A percentile compares a stretch with the other conserved stretches of the same genome.
Evolutionary conservation across 1,284 basidiomycete genomes (phyloP).

Genomic region (Pseudozyma pruni): DNA sequence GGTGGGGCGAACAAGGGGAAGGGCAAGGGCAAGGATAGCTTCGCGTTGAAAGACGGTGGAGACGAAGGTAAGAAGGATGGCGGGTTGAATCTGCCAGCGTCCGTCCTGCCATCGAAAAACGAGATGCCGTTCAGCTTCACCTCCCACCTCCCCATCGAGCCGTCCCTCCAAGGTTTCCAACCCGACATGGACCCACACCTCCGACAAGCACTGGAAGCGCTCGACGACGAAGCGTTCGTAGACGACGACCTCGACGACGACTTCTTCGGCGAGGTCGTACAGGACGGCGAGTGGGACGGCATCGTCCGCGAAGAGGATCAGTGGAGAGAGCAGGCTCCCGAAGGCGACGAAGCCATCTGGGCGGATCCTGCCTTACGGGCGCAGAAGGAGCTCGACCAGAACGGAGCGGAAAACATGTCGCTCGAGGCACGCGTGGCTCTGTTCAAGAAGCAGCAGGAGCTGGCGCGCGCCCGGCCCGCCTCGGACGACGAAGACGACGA

Average conservation of each 20-base stretch:
- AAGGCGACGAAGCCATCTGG: constrained; percentile 63
- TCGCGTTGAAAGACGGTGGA: constrained; percentile 44
- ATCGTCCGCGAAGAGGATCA: constrained; percentile 31
- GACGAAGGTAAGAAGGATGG: constrained; percentile 12
- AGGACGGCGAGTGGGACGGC: constrained; percentile 69
- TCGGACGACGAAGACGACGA: constrained; percentile 42
- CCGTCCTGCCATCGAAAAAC: constrained; percentile 66
- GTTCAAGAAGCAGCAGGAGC: constrained; percentile 59
- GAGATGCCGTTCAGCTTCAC: constrained; percentile 50
- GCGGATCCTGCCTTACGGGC: constrained; percentile 51
- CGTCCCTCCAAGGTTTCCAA: constrained; percentile 77
- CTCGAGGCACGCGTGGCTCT: constrained; percentile 63
- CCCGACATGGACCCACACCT: constrained; percentile 97
- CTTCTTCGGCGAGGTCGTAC: constrained; percentile 73
- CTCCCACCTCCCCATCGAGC: constrained; percentile 44
- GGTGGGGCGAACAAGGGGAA: constrained; percentile 44
- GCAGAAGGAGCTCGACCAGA: constrained; percentile 33
- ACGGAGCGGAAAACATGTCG: constrained; percentile 50
- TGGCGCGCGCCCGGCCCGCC: constrained; percentile 19
- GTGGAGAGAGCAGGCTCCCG: constrained; percentile 62
- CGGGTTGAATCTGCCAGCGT: constrained; percentile 74
- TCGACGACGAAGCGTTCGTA: constrained; percentile 85
- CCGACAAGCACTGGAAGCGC: constrained; percentile 89
- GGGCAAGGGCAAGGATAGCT: constrained; percentile 42
- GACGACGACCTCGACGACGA: constrained; percentile 74